Base-by-base conservation (phyloP, 2,329 filamentous ascomycete genomes). In the Colletotrichum australisinense region DNA sequence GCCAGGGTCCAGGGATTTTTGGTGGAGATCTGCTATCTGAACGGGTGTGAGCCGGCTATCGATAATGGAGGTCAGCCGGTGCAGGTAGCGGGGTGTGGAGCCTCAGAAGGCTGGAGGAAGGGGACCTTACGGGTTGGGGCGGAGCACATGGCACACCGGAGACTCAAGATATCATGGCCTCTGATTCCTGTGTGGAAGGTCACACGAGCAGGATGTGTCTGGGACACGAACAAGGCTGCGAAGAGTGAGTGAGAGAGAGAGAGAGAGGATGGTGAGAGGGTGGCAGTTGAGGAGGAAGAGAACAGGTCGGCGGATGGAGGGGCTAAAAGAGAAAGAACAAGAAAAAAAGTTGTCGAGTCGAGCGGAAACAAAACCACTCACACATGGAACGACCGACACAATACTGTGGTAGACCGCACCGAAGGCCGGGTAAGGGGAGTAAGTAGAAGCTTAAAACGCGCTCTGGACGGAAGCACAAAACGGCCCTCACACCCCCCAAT, bases 111-210 rank as follows among this genome's bases (percentile, higher is more conserved):
- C 67, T 66, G 60, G 70, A 70, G 56, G 55, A 73, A 64, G 53
- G 49, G 49, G 52, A 30, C 69, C 70, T 63, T 73, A 73, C 70
- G 55, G 67, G 70, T 35, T 60, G 32, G 60, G 67, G 55, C 42
- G 55, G 70, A 73, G 70, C 70, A 73, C 70, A 73, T 73, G 70
- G 70, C 70, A 62, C 70, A 70, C 67, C 16, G 70, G 65, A 63
- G 67, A 53, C 60, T 65, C 67, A 70, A 70, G 66, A 70, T 73
- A 70, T 70, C 70, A 70, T 56, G 55, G 67, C 67, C 60, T 70
- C 35, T 53, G 42, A 38, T 28, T 65, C 26, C 30, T 62, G 32
- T 55, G 35, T 58, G 35, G 32, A 16, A 65, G 67, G 70, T 73
- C 70, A 73, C 70, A 73, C 67, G 70, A 62, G 70, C 70, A 62